phyloP scores from a whole-genome alignment of 345 rosid genomes.

The Eucalyptus leucophloia region DNA sequence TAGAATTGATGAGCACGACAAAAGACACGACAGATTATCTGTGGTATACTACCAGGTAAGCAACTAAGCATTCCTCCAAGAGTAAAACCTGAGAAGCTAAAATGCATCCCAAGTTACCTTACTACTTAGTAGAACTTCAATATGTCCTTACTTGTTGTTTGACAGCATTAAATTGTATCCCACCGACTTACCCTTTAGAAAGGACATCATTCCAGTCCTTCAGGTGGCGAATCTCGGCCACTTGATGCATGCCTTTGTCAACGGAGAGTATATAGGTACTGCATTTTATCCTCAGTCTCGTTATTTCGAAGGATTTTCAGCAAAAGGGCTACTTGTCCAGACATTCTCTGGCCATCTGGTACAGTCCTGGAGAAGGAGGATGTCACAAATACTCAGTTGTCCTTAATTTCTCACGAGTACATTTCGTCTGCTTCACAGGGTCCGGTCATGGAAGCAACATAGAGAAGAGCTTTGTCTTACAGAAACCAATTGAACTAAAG shows the following conservation, averaged over 20 bases:
- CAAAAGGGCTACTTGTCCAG: background rate
- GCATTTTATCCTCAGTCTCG: background rate
- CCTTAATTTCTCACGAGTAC: background rate
- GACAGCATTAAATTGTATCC: conserved; percentile 13
- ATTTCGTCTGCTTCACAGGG: conserved; percentile 4
- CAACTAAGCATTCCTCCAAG: background rate
- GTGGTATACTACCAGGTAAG: conserved; percentile 26
- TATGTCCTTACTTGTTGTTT: background rate
- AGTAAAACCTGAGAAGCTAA: background rate
- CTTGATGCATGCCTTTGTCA: conserved; percentile 23
- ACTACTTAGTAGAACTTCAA: background rate
- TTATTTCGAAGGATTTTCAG: background rate
- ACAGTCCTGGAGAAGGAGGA: background rate
- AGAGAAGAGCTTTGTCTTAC: conserved; percentile 34
- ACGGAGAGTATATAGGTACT: conserved; percentile 26
- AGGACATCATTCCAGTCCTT: conserved; percentile 18
- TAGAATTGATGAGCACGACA: conserved; percentile 12
- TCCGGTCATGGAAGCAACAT: conserved; percentile 26
- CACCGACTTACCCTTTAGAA: conserved; percentile 12
- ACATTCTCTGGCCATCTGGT: background rate
- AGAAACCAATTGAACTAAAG: conserved; percentile 10
- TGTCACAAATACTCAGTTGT: too few species aligned
- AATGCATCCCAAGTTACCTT: background rate
- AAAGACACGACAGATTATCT: conserved; percentile 25
- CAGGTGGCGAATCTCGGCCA: conserved; percentile 30